Base-by-base conservation (phyloP, 2,329 filamentous ascomycete species). In the Domatiomyces globalis region DNA sequence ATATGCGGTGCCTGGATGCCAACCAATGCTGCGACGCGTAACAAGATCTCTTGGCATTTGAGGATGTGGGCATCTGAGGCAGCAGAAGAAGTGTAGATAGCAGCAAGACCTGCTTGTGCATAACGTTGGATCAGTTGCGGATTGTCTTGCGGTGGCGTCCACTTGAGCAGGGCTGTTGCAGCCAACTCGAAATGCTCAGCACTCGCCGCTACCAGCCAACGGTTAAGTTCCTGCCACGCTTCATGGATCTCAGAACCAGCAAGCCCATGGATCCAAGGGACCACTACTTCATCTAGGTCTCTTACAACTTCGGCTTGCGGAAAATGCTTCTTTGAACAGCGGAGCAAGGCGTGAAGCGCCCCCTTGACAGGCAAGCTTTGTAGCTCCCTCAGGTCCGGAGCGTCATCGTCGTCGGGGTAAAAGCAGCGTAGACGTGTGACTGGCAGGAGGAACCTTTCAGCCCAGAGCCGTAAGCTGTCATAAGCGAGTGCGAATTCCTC, bases 251-350 rank as follows among this genome's bases (percentile, higher is more conserved):
- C 51, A 9, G 51, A 59, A 17, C 53, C 58, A 36, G 66, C 73
- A 49, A 72, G 69, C 12, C 80, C 80, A 61, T 77, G 78, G 58
- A 82, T 75, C 80, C 80, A 83, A 9, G 80, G 78, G 3, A 78
- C 77, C 39, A 82, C 72, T 19, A 83, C 64, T 4, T 76, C 72
- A 56, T 74, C 73, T 42, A 83, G 57, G 58, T 83, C 80, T 51
- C 75, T 69, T 19, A 70, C 72, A 46, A 75, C 54, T 47, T 65
- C 62, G 12, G 63, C 58, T 20, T 64, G 49, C 46, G 63, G 61
- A 27, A 29, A 33, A 18, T 29, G 19, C 17, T 22, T 33, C 19
- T 18, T 18, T 9, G 65, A 63, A 55, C 70, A 71, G 33, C 69
- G 70, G 51, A 83, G 66, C 46, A 82, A 66, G 48, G 73, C 62